These are phyloP conservation scores for Symbiodinium natans DNA, from an alignment of 73 alveolate genomes.

Conservation along the genomic window DNA sequence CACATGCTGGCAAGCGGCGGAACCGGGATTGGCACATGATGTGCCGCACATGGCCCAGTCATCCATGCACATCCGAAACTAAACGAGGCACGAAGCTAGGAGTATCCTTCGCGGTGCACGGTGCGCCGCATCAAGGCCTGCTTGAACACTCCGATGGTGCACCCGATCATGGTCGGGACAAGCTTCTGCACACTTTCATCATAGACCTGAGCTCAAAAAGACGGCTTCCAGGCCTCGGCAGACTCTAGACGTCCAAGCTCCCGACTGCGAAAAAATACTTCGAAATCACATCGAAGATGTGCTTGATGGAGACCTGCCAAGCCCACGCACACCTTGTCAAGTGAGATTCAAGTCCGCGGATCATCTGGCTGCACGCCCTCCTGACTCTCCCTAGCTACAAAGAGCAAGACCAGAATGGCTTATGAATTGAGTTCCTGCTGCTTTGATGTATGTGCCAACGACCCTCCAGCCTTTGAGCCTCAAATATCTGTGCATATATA, in stretches of 20 bases:
- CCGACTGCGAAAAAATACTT: slow-evolving; percentile 44
- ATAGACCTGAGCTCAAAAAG: neutral
- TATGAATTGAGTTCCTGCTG: too few relatives aligned
- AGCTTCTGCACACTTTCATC: slow-evolving; percentile 50
- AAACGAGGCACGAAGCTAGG: too few relatives aligned
- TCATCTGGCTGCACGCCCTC: too few relatives aligned
- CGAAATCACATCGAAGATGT: slow-evolving; percentile 97
- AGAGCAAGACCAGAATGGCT: too few relatives aligned
- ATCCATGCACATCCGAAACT: too few relatives aligned
- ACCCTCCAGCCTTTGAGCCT: too few relatives aligned
- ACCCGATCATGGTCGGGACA: slow-evolving; percentile 75
- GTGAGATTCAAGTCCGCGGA: too few relatives aligned
- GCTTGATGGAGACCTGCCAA: slow-evolving; percentile 97
- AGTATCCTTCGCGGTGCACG: neutral
- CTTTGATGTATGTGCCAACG: too few relatives aligned
- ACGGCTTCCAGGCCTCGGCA: neutral
- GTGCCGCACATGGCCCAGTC: neutral
- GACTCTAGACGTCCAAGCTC: neutral
- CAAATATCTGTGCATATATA: too few relatives aligned
- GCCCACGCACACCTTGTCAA: slow-evolving; percentile 95
- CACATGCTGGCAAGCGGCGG: neutral
- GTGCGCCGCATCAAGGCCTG: neutral
- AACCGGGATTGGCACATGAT: neutral
- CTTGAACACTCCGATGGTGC: slow-evolving; percentile 84
- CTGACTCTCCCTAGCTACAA: too few relatives aligned